Base-by-base conservation (phyloP, 495 filamentous ascomycete genomes). In the Talaromyces liani region DNA sequence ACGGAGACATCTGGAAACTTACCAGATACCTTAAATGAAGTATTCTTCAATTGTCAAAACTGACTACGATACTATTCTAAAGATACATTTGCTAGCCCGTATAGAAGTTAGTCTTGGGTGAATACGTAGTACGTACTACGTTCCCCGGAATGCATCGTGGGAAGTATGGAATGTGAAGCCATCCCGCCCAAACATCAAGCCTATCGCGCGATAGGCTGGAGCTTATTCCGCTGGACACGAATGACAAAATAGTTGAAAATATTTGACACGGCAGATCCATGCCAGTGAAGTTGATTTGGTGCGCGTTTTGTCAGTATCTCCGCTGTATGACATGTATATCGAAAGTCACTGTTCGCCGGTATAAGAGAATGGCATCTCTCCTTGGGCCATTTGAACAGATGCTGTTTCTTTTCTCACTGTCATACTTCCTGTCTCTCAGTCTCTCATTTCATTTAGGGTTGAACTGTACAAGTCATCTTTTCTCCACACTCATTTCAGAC, bases 261-360 rank as follows among this genome's bases (percentile, higher is more conserved):
- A 29, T 14, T 58, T 36, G 20, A 27, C 39, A 25, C 60, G 60
- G 60, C 27, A 61, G 60, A 62, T 62, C 60, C 60, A 62, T 62
- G 12, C 60, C 60, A 62, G 29, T 24, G 27, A 34, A 6, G 18
- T 31, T 24, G 41, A 54, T 33, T 34, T 22, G 1, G 5, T n/a
- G 0, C 45, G 45, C 45, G 45, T 49, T 20, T 20, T 49, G 18
- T 22, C 4, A 18, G 45, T 22, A 49, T 20, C 45, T 18, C 6
- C 45, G n/a, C 18, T 49, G 45, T n/a, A 49, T 49, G 60, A 41
- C 36, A 14, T 47, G 9, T 47, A 24, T 53, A n/a, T 54, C 1
- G 47, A 34, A 4, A 1, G 53, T 29, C 45, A 9, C 2, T 29
- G 5, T 22, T 34, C 27, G 60, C 54, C 45, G 27, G 10, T 62